A percentile compares a stretch with the other conserved stretches of the same genome.
Evolutionary conservation across 768 basidiomycete genomes (phyloP).

Genomic region (Pholiota molesta): DNA sequence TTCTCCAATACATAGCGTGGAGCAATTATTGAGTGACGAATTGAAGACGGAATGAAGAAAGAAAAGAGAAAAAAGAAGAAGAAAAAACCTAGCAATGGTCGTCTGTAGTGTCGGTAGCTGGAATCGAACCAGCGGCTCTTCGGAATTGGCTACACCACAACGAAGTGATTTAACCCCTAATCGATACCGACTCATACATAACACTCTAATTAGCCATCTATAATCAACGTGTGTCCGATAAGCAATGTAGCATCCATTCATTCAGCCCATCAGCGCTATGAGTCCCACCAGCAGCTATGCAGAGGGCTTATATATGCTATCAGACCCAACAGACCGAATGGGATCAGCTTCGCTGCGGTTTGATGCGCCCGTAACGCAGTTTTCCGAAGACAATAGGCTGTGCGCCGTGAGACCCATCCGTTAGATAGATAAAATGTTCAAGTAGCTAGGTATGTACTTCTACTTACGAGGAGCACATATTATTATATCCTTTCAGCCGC

Average conservation of each 20-base stretch:
- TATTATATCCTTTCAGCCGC: no score
- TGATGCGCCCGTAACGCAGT: not conserved
- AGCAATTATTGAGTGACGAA: no score
- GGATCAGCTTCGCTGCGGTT: not conserved
- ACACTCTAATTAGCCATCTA: not conserved
- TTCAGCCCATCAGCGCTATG: not conserved
- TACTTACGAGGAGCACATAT: no score
- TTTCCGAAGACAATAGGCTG: not conserved
- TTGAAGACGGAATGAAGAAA: no score
- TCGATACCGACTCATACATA: constrained; percentile 27
- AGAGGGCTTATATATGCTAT: not conserved
- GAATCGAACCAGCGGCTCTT: constrained; percentile 37
- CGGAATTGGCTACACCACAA: constrained; percentile 28
- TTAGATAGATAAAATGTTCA: no score
- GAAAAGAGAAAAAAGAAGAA: no score
- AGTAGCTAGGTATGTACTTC: no score
- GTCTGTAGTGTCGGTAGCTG: constrained; percentile 32
- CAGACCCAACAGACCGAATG: not conserved
- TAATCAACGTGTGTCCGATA: not conserved
- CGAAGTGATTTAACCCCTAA: constrained; percentile 40
- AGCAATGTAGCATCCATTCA: not conserved
- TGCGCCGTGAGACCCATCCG: not conserved
- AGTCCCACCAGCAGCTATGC: not conserved
- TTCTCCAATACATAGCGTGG: no score
- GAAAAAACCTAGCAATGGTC: no score